Evolutionary conservation across 129 eudicot species (phyloP), one percentile per base, ranked within the genome.

Genomic region (Tanacetum coccineum): DNA sequence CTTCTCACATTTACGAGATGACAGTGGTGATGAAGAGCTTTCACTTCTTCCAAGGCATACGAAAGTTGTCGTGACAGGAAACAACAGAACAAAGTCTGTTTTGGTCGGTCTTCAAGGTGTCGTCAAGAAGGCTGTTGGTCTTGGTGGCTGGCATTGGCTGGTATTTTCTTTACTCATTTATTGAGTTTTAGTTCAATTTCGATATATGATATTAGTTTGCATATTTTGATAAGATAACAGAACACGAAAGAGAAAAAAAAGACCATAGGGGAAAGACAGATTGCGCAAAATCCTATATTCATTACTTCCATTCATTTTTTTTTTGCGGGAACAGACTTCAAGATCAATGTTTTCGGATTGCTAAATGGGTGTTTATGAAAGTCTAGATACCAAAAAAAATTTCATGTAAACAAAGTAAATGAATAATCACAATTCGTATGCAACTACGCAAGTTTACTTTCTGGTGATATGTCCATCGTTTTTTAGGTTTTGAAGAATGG

Each of bases 141-240:
- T 91, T 76, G 97, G 97, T 75, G 98, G 98, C 63, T 92, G 98
- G 98, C 98, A 92, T 80, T 92, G 98, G 98, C 96, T 92, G 98
- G 97, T 58, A 67, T 13, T 64, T 25, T 13, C 71, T 66, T 17
- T 40, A 58, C 51, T 51, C 39, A 48, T 21, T 69, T 51, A 20
- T 12, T 36, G 14, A n/a, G 1, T 4, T 72, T 53, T 54, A 0
- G n/a, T 51, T 65, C 7, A 56, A 19, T 17, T 66, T 46, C 13
- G 15, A 21, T 15, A 47, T 64, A 22, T 13, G 5, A 32, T 30
- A 6, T 52, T 68, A 12, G 3, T 19, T 11, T 39, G 6, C 2
- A 54, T 42, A 18, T 68, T 68, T 32, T 65, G 21, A 65, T 36
- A 15, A 53, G 56, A 55, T 40, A 3, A 17, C 17, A 4, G 4